These are phyloP conservation scores for Scheffersomyces insectosa DNA, from an alignment of 1,139 yeast species.

Conservation along the genomic window DNA sequence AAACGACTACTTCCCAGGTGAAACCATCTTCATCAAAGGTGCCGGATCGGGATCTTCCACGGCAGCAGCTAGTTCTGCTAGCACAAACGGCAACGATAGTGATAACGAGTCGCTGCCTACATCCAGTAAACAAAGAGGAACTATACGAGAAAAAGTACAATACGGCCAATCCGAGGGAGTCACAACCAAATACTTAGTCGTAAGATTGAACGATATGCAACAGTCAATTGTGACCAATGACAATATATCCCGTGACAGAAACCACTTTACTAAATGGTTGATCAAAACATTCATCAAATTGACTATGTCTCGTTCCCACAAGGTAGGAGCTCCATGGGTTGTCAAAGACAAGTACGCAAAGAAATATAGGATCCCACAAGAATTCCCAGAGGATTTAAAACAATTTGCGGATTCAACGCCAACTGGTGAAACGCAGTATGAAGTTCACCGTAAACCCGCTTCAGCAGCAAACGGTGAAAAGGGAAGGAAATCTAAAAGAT, in stretches of 20 bases:
- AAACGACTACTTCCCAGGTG: constrained; percentile 90
- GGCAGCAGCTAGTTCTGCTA: not conserved
- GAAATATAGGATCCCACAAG: constrained; percentile 58
- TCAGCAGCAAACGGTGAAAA: constrained; percentile 5
- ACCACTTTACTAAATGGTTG: constrained; percentile 84
- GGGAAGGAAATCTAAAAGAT: constrained; percentile 1
- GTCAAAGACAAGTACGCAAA: constrained; percentile 77
- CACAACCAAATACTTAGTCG: constrained; percentile 64
- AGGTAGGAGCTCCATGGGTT: constrained; percentile 96
- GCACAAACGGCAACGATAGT: constrained; percentile 1
- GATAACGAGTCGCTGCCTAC: constrained; percentile 1
- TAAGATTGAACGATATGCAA: constrained; percentile 45
- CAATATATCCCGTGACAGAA: constrained; percentile 78
- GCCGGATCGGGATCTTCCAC: not conserved
- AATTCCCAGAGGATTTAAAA: constrained; percentile 54
- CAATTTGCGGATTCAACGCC: constrained; percentile 44
- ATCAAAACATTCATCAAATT: constrained; percentile 87
- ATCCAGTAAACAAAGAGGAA: constrained; percentile 36
- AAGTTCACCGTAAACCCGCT: constrained; percentile 9
- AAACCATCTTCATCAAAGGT: constrained; percentile 61
- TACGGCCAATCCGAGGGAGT: constrained; percentile 58
- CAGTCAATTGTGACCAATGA: constrained; percentile 74
- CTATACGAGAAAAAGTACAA: constrained; percentile 49
- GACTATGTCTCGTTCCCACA: constrained; percentile 77
- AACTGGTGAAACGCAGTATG: constrained; percentile 35